A percentile compares a stretch with the other conserved stretches of the same genome.
Evolutionary conservation across 257 asterid species (phyloP).

Genomic region (Perilla frutescens): DNA sequence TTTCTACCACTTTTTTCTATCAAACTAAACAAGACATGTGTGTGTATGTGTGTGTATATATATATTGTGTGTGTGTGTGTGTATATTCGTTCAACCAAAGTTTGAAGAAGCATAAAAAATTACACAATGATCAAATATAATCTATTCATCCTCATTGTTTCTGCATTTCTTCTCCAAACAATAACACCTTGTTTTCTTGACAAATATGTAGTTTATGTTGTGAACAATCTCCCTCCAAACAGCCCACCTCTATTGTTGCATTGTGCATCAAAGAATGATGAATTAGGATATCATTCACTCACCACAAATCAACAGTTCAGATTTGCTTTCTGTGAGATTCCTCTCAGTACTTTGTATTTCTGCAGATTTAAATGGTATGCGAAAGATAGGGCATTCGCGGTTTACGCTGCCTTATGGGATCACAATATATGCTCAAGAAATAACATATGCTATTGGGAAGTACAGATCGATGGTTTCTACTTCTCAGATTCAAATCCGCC

Average conservation of each 20-base stretch:
- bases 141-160: background rate
- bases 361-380: slow-evolving; percentile 21
- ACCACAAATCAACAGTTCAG: background rate
- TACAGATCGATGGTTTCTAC: slow-evolving; percentile 26
- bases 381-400: background rate
- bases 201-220: background rate
- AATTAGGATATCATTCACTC: slow-evolving; percentile 10
- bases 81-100: background rate
- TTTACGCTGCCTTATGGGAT: background rate
- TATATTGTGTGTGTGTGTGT: too few relatives aligned
- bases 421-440: too few relatives aligned
- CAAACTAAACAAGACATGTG: too few relatives aligned
- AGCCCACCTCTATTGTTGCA: background rate
- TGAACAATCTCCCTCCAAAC: slow-evolving; percentile 26
- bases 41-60: too few relatives aligned
- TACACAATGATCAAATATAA: background rate
- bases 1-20: too few relatives aligned
- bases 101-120: background rate
- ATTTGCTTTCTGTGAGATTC: slow-evolving; percentile 4
- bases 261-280: slow-evolving; percentile 13
- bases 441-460: too few relatives aligned
- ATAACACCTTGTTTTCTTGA: background rate
- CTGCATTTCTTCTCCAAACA: background rate
- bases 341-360: background rate
- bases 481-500: background rate